A percentile compares a stretch with the other conserved stretches of the same genome.
Evolutionary conservation across 495 filamentous ascomycete genomes (phyloP).

Genomic region (Aspergillus bertholletiae): DNA sequence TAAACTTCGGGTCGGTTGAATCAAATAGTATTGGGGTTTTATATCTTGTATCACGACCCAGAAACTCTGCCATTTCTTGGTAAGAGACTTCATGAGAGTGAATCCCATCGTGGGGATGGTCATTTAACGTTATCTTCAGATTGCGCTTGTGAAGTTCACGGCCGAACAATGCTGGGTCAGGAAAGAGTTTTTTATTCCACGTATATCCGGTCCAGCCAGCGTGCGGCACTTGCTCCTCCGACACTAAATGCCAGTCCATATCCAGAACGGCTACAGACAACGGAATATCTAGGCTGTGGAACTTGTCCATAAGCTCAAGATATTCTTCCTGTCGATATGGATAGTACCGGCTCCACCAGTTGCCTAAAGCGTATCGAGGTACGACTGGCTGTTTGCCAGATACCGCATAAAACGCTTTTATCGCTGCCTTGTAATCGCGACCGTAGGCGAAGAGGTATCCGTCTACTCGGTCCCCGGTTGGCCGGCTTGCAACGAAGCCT

Average conservation of each 20-base stretch:
- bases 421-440: constrained; percentile 48
- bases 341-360: constrained; percentile 63
- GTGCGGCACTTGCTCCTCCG: constrained; percentile 30
- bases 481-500: constrained; percentile 43
- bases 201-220: constrained; percentile 60
- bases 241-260: constrained; percentile 61
- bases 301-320: constrained; percentile 47
- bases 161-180: constrained; percentile 43
- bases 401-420: constrained; percentile 52
- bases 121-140: constrained; percentile 50
- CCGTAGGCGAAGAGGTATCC: constrained; percentile 58
- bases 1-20: constrained; percentile 44
- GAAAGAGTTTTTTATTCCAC: constrained; percentile 55
- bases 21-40: constrained; percentile 53
- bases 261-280: constrained; percentile 54
- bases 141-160: constrained; percentile 38
- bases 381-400: constrained; percentile 53
- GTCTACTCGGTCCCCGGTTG: constrained; percentile 41
- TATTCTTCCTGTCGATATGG: constrained; percentile 49
- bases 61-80: constrained; percentile 42
- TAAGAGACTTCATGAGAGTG: constrained; percentile 51
- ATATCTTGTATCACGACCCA: constrained; percentile 40
- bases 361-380: constrained; percentile 55
- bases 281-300: constrained; percentile 44
- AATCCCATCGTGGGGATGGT: constrained; percentile 55